Percentiles rank a stretch among this genome's conserved stretches.
Evolutionary conservation across 352 stramenopile genomes (phyloP).

Genomic region (Stramenopiles sp.): DNA sequence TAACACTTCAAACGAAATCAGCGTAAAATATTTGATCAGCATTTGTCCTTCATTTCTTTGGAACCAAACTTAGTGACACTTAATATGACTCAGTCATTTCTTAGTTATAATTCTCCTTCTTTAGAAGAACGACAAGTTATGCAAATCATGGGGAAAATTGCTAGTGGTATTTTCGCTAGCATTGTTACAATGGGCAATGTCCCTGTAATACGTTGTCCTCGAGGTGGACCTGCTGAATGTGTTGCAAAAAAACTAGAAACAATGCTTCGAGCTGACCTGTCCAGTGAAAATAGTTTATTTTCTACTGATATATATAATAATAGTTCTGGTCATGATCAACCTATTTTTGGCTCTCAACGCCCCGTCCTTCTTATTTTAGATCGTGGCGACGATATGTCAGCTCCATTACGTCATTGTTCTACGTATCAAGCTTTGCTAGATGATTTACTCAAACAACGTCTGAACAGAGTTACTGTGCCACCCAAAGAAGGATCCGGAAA

Average conservation of each 20-base stretch:
- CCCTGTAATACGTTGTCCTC: neutral
- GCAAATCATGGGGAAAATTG: constrained; percentile 2
- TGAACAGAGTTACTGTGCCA: neutral
- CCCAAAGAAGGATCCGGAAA: too few species aligned
- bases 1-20: too few species aligned
- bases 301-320: constrained; percentile 5
- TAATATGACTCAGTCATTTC: too few species aligned
- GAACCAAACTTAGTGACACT: too few species aligned
- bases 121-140: neutral
- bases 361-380: constrained; percentile 5
- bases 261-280: constrained; percentile 2
- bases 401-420: neutral
- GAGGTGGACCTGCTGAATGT: neutral
- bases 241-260: neutral
- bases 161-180: neutral
- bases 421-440: neutral
- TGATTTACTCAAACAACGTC: neutral
- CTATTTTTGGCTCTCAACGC: neutral
- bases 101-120: constrained; percentile 5
- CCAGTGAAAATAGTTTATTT: constrained; percentile 1
- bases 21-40: too few species aligned
- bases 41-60: too few species aligned
- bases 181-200: constrained; percentile 2
- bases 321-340: neutral
- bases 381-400: neutral